Conservation (phyloP, 2,329 filamentous ascomycete genomes). For the Trichoderma sp. region DNA sequence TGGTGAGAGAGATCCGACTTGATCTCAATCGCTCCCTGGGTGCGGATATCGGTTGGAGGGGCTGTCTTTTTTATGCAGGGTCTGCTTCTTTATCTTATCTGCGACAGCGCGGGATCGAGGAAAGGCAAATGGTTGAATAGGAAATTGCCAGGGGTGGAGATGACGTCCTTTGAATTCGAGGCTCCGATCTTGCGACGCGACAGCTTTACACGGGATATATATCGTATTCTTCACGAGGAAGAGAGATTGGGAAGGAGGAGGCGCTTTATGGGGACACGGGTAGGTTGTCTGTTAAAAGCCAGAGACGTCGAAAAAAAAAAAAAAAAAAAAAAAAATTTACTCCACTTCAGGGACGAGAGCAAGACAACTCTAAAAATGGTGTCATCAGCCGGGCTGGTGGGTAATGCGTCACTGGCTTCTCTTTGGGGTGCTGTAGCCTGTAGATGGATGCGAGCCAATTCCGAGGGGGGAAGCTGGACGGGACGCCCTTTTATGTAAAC, state of each 20-base stretch:
- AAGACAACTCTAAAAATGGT: slow-evolving; percentile 23
- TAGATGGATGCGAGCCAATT: background rate
- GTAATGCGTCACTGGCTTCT: slow-evolving; percentile 15
- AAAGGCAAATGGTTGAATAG: background rate
- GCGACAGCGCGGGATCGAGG: background rate
- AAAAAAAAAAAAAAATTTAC: background rate
- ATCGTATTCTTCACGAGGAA: background rate
- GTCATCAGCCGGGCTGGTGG: slow-evolving; percentile 21
- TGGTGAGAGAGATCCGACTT: background rate
- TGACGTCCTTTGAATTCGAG: background rate
- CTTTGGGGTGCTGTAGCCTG: background rate
- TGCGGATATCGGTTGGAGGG: background rate
- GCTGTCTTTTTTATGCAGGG: slow-evolving; percentile 18
- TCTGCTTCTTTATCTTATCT: slow-evolving; percentile 18
- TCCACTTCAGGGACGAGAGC: slow-evolving; percentile 19
- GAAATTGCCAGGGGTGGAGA: background rate
- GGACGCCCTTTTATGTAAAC: slow-evolving; percentile 7
- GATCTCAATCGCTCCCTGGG: background rate
- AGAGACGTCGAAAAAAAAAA: background rate
- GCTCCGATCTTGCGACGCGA: background rate
- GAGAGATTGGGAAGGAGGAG: background rate
- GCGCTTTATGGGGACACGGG: background rate
- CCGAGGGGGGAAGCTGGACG: background rate
- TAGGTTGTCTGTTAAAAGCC: background rate
- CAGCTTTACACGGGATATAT: background rate